phyloP scores from a whole-genome alignment of 1,139 yeast genomes.

The Arxiozyma telluris region DNA sequence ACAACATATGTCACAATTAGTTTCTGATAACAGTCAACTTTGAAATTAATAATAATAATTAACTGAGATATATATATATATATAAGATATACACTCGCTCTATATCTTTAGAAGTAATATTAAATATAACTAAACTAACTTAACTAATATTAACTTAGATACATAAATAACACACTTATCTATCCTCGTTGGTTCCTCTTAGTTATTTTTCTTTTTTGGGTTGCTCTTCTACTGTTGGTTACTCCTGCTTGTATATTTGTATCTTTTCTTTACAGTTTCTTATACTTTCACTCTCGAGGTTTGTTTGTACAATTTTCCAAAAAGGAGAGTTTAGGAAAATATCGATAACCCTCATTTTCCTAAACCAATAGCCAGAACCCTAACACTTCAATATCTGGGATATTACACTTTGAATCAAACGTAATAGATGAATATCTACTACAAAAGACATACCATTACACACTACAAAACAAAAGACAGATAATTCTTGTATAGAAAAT shows the following conservation, averaged over 20 bases:
- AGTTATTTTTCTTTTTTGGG: not conserved
- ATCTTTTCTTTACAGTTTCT: too few relatives aligned
- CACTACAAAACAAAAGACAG: too few relatives aligned
- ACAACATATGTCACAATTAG: not conserved
- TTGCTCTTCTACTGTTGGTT: not conserved
- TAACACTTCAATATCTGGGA: not conserved
- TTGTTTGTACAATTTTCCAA: not conserved
- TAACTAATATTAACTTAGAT: too few relatives aligned
- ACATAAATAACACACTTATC: too few relatives aligned
- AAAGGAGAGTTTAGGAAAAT: not conserved
- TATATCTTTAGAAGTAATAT: not conserved
- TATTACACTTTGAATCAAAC: not conserved
- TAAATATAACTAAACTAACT: too few relatives aligned
- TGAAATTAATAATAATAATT: not conserved
- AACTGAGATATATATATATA: not conserved
- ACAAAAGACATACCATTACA: not conserved
- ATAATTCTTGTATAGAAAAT: too few relatives aligned
- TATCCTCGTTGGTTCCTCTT: not conserved
- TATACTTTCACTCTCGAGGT: too few relatives aligned
- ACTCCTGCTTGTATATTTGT: not conserved
- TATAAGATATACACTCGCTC: not conserved
- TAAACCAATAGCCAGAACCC: not conserved
- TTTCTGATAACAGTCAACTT: not conserved
- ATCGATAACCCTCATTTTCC: not conserved
- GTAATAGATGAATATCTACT: not conserved